Percentiles rank a stretch among this genome's conserved stretches.
Evolutionary conservation across 2,329 filamentous ascomycete genomes (phyloP).

Genomic region (Bipolaris gigantea): DNA sequence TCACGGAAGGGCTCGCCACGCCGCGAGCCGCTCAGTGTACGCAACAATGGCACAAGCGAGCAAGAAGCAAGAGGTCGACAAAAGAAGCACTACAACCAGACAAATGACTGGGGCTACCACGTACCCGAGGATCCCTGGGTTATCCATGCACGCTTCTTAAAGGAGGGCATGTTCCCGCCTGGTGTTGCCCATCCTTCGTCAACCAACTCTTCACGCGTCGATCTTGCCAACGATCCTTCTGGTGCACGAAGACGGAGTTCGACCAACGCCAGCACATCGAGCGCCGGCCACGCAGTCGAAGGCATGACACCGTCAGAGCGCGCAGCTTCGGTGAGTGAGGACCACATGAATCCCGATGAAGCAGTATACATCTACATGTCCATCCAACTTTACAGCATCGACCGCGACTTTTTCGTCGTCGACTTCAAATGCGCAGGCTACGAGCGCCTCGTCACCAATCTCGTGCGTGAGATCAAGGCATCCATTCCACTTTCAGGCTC

Average conservation of each 20-base stretch:
- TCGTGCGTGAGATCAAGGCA: slow-evolving; percentile 46
- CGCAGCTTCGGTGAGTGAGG: slow-evolving; percentile 22
- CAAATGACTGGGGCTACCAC: slow-evolving; percentile 67
- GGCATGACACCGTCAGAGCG: slow-evolving; percentile 24
- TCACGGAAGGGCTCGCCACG: slow-evolving; percentile 18
- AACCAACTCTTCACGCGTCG: slow-evolving; percentile 52
- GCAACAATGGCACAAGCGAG: slow-evolving; percentile 27
- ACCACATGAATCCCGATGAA: slow-evolving; percentile 55
- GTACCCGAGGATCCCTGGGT: slow-evolving; percentile 96
- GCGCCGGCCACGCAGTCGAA: slow-evolving; percentile 33
- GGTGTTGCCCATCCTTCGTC: slow-evolving; percentile 54
- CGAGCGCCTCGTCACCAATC: slow-evolving; percentile 70
- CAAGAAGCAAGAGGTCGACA: slow-evolving; percentile 39
- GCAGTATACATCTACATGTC: slow-evolving; percentile 92
- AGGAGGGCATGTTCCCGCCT: slow-evolving; percentile 70
- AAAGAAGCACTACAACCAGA: slow-evolving; percentile 48
- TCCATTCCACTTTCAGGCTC: slow-evolving; percentile 21
- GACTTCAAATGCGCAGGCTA: slow-evolving; percentile 99
- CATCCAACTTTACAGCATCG: slow-evolving; percentile 71
- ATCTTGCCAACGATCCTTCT: slow-evolving; percentile 45
- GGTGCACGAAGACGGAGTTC: slow-evolving; percentile 34
- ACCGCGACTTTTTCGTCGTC: slow-evolving; percentile 88
- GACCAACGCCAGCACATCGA: slow-evolving; percentile 37
- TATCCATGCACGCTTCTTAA: slow-evolving; percentile 85
- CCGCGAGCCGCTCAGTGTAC: slow-evolving; percentile 36